These are phyloP conservation scores for Coniochaeta ligniaria DNA, from an alignment of 2,329 filamentous ascomycete species.

Conservation along the genomic window DNA sequence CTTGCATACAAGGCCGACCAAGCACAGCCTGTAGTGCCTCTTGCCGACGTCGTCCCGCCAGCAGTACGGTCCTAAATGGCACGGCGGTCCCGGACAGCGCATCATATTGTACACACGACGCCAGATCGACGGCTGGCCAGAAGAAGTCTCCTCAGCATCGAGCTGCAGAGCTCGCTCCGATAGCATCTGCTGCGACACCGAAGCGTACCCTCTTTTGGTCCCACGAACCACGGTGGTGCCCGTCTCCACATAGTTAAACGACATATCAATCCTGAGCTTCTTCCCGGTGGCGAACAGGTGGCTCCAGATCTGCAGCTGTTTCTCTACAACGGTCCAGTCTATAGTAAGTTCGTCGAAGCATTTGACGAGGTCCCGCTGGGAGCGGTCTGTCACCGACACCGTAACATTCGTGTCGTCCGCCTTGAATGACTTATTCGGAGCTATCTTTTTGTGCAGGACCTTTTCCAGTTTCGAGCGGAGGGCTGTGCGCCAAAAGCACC, in stretches of 20 bases:
- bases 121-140: conserved; percentile 1
- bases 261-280: conserved; percentile 19
- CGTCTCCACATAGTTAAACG: conserved; percentile 21
- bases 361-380: conserved; percentile 18
- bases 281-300: conserved; percentile 17
- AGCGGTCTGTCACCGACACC: conserved; percentile 18
- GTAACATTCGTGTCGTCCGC: conserved; percentile 13
- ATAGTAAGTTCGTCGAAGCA: conserved; percentile 19
- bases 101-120: background rate
- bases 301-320: conserved; percentile 16
- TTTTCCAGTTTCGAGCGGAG: conserved; percentile 9
- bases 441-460: conserved; percentile 7
- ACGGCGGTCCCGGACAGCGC: conserved; percentile 3
- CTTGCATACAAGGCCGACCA: too few relatives aligned
- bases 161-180: background rate
- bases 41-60: conserved; percentile 3
- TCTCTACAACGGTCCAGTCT: conserved; percentile 19
- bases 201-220: conserved; percentile 2
- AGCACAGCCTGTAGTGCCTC: conserved; percentile 3
- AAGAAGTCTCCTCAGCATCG: background rate
- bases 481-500: conserved; percentile 8
- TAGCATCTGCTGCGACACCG: background rate
- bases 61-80: conserved; percentile 4
- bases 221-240: background rate
- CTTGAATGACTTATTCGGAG: conserved; percentile 9